Percentiles rank a stretch among this genome's conserved stretches.
Conservation (phyloP, 2,329 filamentous ascomycete genomes). For the Sporothrix schenckii region DNA sequence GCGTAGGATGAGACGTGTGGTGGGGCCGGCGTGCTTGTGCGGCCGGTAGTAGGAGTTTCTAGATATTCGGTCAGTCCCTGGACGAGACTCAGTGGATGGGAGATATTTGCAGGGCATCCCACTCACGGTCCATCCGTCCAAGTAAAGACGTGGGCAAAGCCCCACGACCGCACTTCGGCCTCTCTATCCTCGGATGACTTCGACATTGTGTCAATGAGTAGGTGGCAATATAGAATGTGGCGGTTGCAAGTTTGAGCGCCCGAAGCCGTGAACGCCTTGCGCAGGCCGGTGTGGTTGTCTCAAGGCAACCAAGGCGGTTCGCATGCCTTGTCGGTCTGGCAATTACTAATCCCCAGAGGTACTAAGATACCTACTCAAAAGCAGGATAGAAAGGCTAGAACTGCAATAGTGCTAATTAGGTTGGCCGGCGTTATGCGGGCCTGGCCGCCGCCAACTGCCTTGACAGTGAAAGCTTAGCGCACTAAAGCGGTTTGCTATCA, state of each 20-base stretch:
- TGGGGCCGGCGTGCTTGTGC: slow-evolving; percentile 65
- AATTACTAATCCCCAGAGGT: not conserved
- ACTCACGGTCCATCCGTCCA: slow-evolving; percentile 69
- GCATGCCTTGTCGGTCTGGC: not conserved
- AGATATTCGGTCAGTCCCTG: slow-evolving; percentile 30
- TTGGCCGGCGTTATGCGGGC: not conserved
- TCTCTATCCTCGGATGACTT: slow-evolving; percentile 51
- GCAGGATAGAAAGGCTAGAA: not conserved
- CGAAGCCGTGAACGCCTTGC: slow-evolving; percentile 3
- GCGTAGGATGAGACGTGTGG: slow-evolving; percentile 68
- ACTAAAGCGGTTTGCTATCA: not conserved
- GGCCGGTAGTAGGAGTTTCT: slow-evolving; percentile 70
- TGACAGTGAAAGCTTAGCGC: not conserved
- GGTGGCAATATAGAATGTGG: not conserved
- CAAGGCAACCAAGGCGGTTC: slow-evolving; percentile 4
- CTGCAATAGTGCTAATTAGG: not conserved
- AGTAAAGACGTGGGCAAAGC: slow-evolving; percentile 69
- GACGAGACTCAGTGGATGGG: not conserved
- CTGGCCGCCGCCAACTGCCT: slow-evolving; percentile 20
- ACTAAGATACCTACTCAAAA: too few species aligned
- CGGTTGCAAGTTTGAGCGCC: not conserved
- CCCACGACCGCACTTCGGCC: slow-evolving; percentile 67
- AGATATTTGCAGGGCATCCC: slow-evolving; percentile 27
- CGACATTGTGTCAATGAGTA: not conserved
- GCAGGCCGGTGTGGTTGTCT: not conserved